These are phyloP conservation scores for Diversispora eburnea DNA, from an alignment of 192 early-diverging fungal species.

Conservation along the genomic window DNA sequence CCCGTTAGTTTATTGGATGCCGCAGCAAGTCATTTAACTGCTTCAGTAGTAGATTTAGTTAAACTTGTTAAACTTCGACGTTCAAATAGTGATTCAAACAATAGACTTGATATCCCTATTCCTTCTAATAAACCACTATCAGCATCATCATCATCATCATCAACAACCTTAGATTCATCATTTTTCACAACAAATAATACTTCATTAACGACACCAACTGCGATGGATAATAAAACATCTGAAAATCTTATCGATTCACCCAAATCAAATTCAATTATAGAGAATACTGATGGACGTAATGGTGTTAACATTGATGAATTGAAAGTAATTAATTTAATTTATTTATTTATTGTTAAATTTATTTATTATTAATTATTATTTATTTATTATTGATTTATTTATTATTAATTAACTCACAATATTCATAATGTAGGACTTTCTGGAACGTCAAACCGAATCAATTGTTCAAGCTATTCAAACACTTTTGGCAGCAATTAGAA, in stretches of 20 bases:
- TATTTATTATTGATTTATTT: not conserved
- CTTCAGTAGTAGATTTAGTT: slow-evolving; percentile 77
- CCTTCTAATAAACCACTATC: slow-evolving; percentile 4
- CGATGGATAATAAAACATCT: not conserved
- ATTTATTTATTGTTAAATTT: slow-evolving; percentile 3
- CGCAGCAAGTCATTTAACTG: slow-evolving; percentile 75
- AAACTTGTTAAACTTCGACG: slow-evolving; percentile 42
- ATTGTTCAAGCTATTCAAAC: slow-evolving; percentile 78
- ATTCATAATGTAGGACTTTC: slow-evolving; percentile 46
- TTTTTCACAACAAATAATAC: too few species aligned
- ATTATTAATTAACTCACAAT: not conserved
- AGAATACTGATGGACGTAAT: not conserved
- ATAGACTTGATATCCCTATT: not conserved
- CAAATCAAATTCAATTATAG: not conserved
- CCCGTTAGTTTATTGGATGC: slow-evolving; percentile 69
- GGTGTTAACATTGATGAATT: slow-evolving; percentile 40
- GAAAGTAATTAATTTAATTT: slow-evolving; percentile 38
- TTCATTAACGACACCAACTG: too few species aligned
- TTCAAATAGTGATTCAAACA: not conserved
- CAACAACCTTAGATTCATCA: too few species aligned
- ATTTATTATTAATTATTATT: slow-evolving; percentile 3
- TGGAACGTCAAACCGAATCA: slow-evolving; percentile 66
- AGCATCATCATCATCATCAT: too few species aligned
- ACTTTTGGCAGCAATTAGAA: slow-evolving; percentile 60
- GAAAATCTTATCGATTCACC: not conserved